Evolutionary conservation across 176 grass and related monocot genomes (phyloP), one percentile per base, ranked within the genome.

Genomic region (Stipa capillata): DNA sequence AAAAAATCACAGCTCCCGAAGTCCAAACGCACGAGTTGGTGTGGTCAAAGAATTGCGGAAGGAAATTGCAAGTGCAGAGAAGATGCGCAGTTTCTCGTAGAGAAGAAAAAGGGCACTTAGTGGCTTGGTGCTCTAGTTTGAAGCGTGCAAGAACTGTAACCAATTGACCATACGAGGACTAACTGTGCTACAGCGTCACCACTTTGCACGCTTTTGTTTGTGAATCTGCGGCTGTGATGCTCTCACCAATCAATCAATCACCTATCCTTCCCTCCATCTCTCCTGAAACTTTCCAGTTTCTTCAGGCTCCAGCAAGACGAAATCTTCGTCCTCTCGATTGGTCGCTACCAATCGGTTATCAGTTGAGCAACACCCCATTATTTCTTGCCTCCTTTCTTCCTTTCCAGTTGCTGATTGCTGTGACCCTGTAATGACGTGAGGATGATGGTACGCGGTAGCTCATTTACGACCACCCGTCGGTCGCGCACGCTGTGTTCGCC

Each of bases 351-450:
- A 13, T 47, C 72, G 2, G 34, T 18, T 52, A 12, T 43, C 72
- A 67, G 59, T 21, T 29, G 31, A 44, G 42, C 12, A 52, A 13
- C 6, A 32, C 34, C 39, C 43, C 28, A 14, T 33, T 7, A 1
- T 54, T 37, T 65, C 8, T 3, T 2, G 16, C 32, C 17, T 31
- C n/a, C 36, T 60, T 12, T 11, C 8, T 7, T 17, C 31, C 54
- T n/a, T 15, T 45, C 17, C 16, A 1, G 15, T 15, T 62, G 20
- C 18, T 8, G n/a, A n/a, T n/a, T n/a, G 65, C 21, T 20, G 23
- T 77, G 74, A 78, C 72, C 68, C 33, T 34, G 47, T 48, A 66
- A 49, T 83, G 81, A 88, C 59, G 81, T 25, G 59, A 73, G 15
- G 44, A 7, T 78, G 85, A 87, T 71, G 72, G 2, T 50, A 42